phyloP scores from a whole-genome alignment of 2,329 filamentous ascomycete genomes.

The Ophiostoma novo-ulmi region DNA sequence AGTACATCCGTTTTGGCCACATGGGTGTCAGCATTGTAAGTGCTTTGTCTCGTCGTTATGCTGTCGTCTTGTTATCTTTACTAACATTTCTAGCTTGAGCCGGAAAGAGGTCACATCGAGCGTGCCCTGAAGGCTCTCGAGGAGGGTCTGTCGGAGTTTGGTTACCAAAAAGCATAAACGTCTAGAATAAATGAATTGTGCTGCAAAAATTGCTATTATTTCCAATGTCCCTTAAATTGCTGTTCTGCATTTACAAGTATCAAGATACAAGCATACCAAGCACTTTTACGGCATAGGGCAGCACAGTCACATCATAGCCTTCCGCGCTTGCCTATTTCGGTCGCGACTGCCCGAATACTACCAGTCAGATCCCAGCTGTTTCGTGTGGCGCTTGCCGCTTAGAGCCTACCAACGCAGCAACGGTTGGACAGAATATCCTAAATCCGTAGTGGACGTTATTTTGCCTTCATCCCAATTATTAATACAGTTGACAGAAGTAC shows the following conservation, averaged over 20 bases:
- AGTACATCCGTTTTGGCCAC: conserved; percentile 93
- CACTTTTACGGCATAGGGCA: background rate
- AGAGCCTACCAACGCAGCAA: too few relatives aligned
- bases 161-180: conserved; percentile 50
- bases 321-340: background rate
- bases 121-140: conserved; percentile 75
- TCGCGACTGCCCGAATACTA: background rate
- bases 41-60: conserved; percentile 27
- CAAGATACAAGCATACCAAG: background rate
- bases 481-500: background rate
- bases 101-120: conserved; percentile 73
- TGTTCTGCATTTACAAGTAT: background rate
- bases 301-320: background rate
- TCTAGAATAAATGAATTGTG: background rate
- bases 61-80: background rate
- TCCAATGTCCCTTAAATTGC: too few relatives aligned
- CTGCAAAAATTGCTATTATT: background rate
- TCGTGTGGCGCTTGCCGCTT: background rate
- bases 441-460: background rate
- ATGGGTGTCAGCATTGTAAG: conserved; percentile 89
- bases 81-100: conserved; percentile 54
- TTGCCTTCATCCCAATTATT: background rate
- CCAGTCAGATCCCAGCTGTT: background rate
- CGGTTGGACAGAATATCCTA: too few relatives aligned
- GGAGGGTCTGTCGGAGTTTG: conserved; percentile 68